Conservation (phyloP, 257 asterid genomes). For the Nicotiana tabacum region DNA sequence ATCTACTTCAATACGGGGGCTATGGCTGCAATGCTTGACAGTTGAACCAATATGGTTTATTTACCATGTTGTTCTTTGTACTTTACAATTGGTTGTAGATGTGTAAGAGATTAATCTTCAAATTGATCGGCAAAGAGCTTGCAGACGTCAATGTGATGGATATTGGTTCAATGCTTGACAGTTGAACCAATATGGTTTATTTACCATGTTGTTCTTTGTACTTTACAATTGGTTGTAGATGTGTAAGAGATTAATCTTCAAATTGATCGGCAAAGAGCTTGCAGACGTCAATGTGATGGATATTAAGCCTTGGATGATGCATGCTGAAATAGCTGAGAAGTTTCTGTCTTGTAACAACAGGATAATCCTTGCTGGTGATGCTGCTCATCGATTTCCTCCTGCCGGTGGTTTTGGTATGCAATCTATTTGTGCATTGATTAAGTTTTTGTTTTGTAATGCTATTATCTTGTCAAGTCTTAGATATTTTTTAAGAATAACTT, state of each 20-base stretch:
- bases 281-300: constrained; percentile 68
- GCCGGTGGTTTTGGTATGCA: constrained; percentile 94
- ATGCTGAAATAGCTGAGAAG: constrained; percentile 87
- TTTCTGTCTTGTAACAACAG: constrained; percentile 53
- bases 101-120: constrained; percentile 63
- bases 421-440: not conserved
- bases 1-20: not conserved
- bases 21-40: not conserved
- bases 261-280: constrained; percentile 81
- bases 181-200: not conserved
- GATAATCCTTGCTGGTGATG: constrained; percentile 89
- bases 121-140: constrained; percentile 82
- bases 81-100: constrained; percentile 34
- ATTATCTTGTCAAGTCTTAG: not conserved
- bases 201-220: not conserved
- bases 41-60: not conserved
- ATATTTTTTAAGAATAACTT: not conserved
- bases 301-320: constrained; percentile 98
- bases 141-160: constrained; percentile 35
- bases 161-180: not conserved
- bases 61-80: not conserved
- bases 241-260: constrained; percentile 63
- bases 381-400: constrained; percentile 98
- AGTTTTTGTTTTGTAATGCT: not conserved
- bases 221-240: constrained; percentile 36